Evolutionary conservation across 768 basidiomycete species (phyloP), one percentile per base, ranked within the genome.

Genomic region (Roridomyces roridus): DNA sequence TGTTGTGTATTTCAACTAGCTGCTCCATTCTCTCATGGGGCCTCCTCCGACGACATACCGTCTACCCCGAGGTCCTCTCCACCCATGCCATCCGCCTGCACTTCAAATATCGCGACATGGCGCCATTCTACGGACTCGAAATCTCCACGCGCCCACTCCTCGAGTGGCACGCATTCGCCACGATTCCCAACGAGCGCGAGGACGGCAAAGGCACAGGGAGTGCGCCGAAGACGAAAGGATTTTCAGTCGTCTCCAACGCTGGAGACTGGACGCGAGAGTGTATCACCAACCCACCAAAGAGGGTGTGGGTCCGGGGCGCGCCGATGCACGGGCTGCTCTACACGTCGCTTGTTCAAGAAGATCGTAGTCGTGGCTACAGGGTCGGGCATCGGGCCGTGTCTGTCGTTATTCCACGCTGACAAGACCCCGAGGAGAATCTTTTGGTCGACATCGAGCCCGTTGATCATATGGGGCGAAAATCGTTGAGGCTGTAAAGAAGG

Each of bases 351-450:
- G 35, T 84, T 85, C 77, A 75, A 77, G 26, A 73, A 76, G 31
- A 71, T 84, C 23, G 77, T 84, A 28, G 70, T 84, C 42, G 82
- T 84, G 26, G 83, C 83, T 9, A 85, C 83, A 1, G 83, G 83
- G 4, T 34, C 31, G 7, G 31, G 31, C 31, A 34, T 34, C 7
- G 31, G 31, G 3, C 31, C 31, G 15, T 34, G 31, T 8, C 64
- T 70, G 3, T 71, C 74, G 18, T 62, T 70, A 15, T 65, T 77
- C 23, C 71, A 72, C 50, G 71, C 71, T 11, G 66, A 72, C 42
- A 64, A 59, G 23, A 74, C 72, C 1, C 74, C 72, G 6, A 67
- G 70, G 29, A 68, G 74, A 17, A 67, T 77, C 20, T 65, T 77
- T 7, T 78, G 78, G 77, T 74, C 74, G 8, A 73, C 77, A 3